Base-by-base conservation (phyloP, 306 rosid genomes). In the Boehmeria nivea region DNA sequence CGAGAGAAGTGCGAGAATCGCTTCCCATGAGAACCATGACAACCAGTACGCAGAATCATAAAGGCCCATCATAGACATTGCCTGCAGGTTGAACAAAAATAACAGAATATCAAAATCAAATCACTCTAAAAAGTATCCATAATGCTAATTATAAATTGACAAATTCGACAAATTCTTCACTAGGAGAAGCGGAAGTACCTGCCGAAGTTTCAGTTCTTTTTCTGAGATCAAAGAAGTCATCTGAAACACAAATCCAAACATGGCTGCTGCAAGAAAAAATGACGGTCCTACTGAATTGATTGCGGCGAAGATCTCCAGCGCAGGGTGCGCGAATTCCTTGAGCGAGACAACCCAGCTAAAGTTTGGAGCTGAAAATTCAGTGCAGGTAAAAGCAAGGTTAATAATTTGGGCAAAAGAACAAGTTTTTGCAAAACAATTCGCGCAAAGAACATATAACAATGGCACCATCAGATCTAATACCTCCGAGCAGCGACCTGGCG, bases 21-120 rank as follows among this genome's bases (percentile, higher is more conserved):
- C 77, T 60, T 90, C 98, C 98, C 95, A 90, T 21, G 83, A 54
- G 60, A 90, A 78, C 95, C 95, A 90, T 39, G 98, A 86, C 42
- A 84, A 59, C 94, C 98, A 90, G 72, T 90, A 90, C 21, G 95
- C 94, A 54, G 83, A 69, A 65, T 90, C 98, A 20, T 76, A 90
- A 44, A 90, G 88, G 53, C 98, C 98, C 95, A 90, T 90, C 83
- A 90, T 79, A 13, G 63, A 60, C 98, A 90, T 90, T 59, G 94
- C 85, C 98, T 90, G 76, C 33, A 46, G 16, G 37, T 64, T 8
- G 40, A 27, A 69, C 58, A 6, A 38, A 49, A 63, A n/a, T 42
- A 36, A 37, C 39, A 54, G 0, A 40, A 2, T 4, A 40, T 40
- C 36, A 37, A 8, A 23, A 39, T 12, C 28, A 25, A 39, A 5